These are phyloP conservation scores for Monosporozyma servazzii DNA, from an alignment of 805 yeast genomes.

Conservation along the genomic window DNA sequence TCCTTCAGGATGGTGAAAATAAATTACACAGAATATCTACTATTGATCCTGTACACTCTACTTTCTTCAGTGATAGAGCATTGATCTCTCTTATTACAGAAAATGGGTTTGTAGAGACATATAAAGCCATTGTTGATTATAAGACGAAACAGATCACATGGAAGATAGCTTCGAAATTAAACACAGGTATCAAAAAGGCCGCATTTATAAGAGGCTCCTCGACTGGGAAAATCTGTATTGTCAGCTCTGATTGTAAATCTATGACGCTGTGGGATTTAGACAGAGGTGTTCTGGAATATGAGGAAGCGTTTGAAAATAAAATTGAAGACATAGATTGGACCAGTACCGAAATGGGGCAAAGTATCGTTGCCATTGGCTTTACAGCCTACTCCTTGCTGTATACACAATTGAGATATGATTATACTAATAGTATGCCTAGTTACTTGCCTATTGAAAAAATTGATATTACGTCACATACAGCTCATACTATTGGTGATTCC, in stretches of 20 bases:
- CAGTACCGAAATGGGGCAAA: slow-evolving; percentile 51
- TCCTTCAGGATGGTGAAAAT: slow-evolving; percentile 25
- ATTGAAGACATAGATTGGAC: slow-evolving; percentile 87
- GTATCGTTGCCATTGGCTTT: slow-evolving; percentile 77
- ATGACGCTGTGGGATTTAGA: slow-evolving; percentile 75
- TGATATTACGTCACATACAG: slow-evolving; percentile 60
- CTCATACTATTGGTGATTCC: slow-evolving; percentile 81
- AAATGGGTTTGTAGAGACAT: slow-evolving; percentile 41
- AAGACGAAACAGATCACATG: slow-evolving; percentile 35
- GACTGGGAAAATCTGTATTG: slow-evolving; percentile 64
- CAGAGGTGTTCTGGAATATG: slow-evolving; percentile 57
- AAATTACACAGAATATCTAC: slow-evolving; percentile 40
- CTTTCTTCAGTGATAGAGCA: slow-evolving; percentile 29
- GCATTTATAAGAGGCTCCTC: slow-evolving; percentile 64
- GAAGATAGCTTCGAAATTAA: slow-evolving; percentile 41
- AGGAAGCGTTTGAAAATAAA: slow-evolving; percentile 31
- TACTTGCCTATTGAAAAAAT: slow-evolving; percentile 68
- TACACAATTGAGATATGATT: slow-evolving; percentile 80
- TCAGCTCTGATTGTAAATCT: slow-evolving; percentile 41
- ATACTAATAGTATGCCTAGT: slow-evolving; percentile 70
- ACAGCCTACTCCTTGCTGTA: slow-evolving; percentile 51
- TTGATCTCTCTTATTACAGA: slow-evolving; percentile 52
- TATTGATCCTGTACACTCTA: slow-evolving; percentile 54
- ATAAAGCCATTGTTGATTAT: slow-evolving; percentile 32
- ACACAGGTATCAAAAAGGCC: slow-evolving; percentile 48